Base-by-base conservation (phyloP, 2,329 filamentous ascomycete species). In the Pyricularia grisea region DNA sequence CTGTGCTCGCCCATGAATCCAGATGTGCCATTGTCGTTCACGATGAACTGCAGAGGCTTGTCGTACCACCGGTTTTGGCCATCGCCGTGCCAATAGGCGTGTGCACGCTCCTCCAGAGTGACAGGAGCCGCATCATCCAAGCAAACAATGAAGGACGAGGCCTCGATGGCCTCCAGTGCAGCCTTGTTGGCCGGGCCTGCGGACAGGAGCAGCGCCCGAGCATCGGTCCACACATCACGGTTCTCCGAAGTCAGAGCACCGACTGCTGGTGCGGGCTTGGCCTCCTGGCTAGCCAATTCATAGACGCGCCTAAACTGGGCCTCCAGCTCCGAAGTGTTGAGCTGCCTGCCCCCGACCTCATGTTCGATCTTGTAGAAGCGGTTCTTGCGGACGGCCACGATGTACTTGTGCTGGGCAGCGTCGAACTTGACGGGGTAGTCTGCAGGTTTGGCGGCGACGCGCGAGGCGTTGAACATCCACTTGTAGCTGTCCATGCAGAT, bases 1-100 rank as follows among this genome's bases (percentile, higher is more conserved):
- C 92, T 96, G 85, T 99, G 95, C 82, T 99, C 95, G 76, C 95
- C 95, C 86, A 93, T 94, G 85, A 99, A 99, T 71, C 95, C 95
- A 2, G 95, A 92, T 9, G 95, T 97, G 74, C 95, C 95, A 79
- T 99, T 99, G 78, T 99, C 94, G 80, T 97, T 97, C 82, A 99
- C 79, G 78, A 99, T 97, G 82, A 99, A 98, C 81, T 99, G 94
- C 68, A 97, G 83, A 6, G 95, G 95, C 85, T 99, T 99, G 85
- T 99, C 95, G 77, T 90, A 98, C 94, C 94, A 99, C 73, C 95
- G 89, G 84, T 99, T 99, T 74, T 88, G 84, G 69, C 95, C 95
- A 76, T 99, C 94, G 68, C 95, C 95, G 81, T 98, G 94, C 96
- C 95, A 99, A 87, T 97, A 99, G 79, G 93, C 91, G 80, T 91